phyloP scores from a whole-genome alignment of 2,329 filamentous ascomycete genomes.

The Colletotrichum ledebouriae region DNA sequence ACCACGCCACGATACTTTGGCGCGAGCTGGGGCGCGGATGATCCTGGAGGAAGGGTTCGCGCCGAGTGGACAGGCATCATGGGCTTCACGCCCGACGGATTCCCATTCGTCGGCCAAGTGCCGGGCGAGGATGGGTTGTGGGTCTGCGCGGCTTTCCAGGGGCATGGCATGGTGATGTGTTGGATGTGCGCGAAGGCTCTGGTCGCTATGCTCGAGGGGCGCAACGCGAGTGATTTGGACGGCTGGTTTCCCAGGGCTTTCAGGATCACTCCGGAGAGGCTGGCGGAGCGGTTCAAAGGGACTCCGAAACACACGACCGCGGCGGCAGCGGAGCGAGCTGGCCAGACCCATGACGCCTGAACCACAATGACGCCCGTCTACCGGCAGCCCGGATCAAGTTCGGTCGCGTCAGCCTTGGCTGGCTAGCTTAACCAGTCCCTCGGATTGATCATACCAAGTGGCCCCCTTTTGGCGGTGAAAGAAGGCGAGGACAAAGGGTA shows the following conservation, averaged over 20 bases:
- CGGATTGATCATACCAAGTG: constrained; percentile 16
- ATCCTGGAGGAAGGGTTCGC: constrained; percentile 56
- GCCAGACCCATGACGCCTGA: neutral
- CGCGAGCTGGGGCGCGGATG: constrained; percentile 60
- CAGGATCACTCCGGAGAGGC: constrained; percentile 59
- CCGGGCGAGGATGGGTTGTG: constrained; percentile 62
- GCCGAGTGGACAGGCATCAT: constrained; percentile 69
- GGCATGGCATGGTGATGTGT: constrained; percentile 76
- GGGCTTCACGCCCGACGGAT: constrained; percentile 66
- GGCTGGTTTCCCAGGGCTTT: constrained; percentile 69
- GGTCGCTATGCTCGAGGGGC: constrained; percentile 64
- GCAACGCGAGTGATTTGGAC: constrained; percentile 50
- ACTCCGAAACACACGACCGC: constrained; percentile 26
- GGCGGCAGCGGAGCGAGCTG: constrained; percentile 6
- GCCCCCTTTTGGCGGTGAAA: constrained; percentile 31
- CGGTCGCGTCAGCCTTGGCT: constrained; percentile 23
- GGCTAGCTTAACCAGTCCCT: constrained; percentile 39
- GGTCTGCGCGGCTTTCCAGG: constrained; percentile 72
- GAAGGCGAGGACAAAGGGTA: neutral
- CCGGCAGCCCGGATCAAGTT: constrained; percentile 24
- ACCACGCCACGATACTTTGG: constrained; percentile 66
- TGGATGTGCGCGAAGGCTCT: constrained; percentile 71
- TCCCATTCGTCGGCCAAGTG: constrained; percentile 66
- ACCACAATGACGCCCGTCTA: constrained; percentile 14
- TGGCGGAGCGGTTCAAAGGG: constrained; percentile 46